phyloP scores from a whole-genome alignment of 176 grass and related monocot species.

The Guadua angustifolia region DNA sequence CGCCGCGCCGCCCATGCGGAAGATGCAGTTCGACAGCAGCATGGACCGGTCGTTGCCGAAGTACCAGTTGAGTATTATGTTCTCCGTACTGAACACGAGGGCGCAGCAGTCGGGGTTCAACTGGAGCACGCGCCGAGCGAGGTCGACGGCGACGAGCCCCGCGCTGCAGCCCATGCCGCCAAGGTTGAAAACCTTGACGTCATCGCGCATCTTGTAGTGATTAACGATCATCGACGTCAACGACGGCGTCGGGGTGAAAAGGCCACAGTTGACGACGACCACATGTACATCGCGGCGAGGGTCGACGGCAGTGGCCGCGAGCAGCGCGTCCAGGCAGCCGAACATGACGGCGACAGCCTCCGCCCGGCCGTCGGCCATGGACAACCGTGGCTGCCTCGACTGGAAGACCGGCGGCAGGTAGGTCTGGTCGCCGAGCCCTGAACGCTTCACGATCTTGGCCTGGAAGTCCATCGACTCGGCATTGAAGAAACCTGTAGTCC shows the following conservation, averaged over 20 bases:
- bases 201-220: neutral
- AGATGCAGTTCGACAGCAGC: constrained; percentile 87
- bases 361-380: neutral
- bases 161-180: neutral
- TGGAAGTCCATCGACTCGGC: neutral
- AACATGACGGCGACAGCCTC: neutral
- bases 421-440: neutral
- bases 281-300: neutral
- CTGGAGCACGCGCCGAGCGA: constrained; percentile 37
- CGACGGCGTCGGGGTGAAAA: neutral
- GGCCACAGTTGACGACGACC: neutral
- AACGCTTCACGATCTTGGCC: neutral
- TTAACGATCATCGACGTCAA: neutral
- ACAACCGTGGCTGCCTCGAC: neutral
- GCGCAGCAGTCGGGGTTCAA: constrained; percentile 46
- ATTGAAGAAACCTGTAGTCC: neutral
- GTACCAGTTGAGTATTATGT: constrained; percentile 82
- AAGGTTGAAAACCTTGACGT: neutral
- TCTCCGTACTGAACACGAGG: constrained; percentile 72
- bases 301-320: neutral
- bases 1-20: constrained; percentile 74
- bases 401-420: neutral
- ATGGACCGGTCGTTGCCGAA: constrained; percentile 81
- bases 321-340: neutral
- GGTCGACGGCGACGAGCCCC: neutral